Percentiles rank a stretch among this genome's conserved stretches.
phyloP scores from a whole-genome alignment of 2,329 filamentous ascomycete genomes.

The Microsporum canis region DNA sequence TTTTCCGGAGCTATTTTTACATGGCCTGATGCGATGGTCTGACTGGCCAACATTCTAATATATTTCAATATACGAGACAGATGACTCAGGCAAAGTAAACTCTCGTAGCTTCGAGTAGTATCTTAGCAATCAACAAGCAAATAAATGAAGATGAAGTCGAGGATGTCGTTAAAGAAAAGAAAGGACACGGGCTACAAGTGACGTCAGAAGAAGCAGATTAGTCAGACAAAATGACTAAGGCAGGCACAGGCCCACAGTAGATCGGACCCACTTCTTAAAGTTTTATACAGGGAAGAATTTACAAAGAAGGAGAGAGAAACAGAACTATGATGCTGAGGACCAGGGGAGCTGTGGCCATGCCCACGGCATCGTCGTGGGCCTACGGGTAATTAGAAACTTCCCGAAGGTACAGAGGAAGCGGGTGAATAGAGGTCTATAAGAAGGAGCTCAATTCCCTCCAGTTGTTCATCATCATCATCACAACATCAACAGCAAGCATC shows the following conservation, averaged over 20 bases:
- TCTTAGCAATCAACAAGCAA: neutral
- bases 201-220: neutral
- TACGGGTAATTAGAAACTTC: neutral
- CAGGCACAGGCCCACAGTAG: neutral
- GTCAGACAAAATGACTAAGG: neutral
- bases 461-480: neutral
- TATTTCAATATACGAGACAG: neutral
- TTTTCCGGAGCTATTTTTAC: conserved; percentile 4
- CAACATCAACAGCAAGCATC: neutral
- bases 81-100: neutral
- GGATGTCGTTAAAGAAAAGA: neutral
- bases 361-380: neutral
- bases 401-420: neutral
- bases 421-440: conserved; percentile 2
- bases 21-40: conserved; percentile 2
- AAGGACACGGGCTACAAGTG: neutral
- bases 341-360: neutral
- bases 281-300: neutral
- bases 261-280: neutral
- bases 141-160: neutral
- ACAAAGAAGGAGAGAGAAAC: neutral
- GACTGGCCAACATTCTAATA: neutral
- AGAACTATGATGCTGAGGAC: neutral
- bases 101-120: neutral
- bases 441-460: neutral